Percentiles rank a stretch among this genome's conserved stretches.
Evolutionary conservation across 1,139 yeast genomes (phyloP).

Genomic region (Pichia inconspicua): DNA sequence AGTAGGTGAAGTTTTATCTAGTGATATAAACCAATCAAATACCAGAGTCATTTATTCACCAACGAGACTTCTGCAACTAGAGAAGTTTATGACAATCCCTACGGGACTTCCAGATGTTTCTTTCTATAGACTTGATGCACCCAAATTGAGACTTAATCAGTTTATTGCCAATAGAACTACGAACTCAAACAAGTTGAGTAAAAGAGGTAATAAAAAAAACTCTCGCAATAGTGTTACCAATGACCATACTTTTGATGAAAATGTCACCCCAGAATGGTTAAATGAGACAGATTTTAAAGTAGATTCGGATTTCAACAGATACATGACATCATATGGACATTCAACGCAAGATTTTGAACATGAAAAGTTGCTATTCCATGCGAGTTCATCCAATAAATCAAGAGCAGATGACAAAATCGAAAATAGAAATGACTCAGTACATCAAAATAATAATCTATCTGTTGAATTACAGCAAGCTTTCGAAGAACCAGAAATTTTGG

Average conservation of each 20-base stretch:
- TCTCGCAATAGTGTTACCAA: not conserved
- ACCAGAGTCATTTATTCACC: conserved; percentile 12
- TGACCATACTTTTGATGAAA: conserved; percentile 11
- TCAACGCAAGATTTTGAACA: conserved; percentile 25
- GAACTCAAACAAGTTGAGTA: not conserved
- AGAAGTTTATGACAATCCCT: conserved; percentile 14
- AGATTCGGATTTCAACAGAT: conserved; percentile 22
- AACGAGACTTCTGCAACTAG: conserved; percentile 14
- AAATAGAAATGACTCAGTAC: not conserved
- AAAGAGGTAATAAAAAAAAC: not conserved
- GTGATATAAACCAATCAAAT: not conserved
- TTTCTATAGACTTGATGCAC: conserved; percentile 21
- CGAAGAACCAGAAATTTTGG: conserved; percentile 16
- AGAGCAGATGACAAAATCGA: not conserved
- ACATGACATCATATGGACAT: conserved; percentile 20
- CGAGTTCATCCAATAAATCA: conserved; percentile 2
- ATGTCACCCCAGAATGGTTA: conserved; percentile 25
- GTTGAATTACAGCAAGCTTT: conserved; percentile 9
- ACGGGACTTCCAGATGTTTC: conserved; percentile 16
- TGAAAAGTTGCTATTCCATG: conserved; percentile 20
- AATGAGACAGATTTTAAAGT: conserved; percentile 26
- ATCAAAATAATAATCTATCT: not conserved
- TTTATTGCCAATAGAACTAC: conserved; percentile 8
- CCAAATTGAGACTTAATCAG: conserved; percentile 3
- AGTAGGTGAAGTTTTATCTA: not conserved